phyloP scores from a whole-genome alignment of 1,284 basidiomycete genomes.

The Irpex sp. region DNA sequence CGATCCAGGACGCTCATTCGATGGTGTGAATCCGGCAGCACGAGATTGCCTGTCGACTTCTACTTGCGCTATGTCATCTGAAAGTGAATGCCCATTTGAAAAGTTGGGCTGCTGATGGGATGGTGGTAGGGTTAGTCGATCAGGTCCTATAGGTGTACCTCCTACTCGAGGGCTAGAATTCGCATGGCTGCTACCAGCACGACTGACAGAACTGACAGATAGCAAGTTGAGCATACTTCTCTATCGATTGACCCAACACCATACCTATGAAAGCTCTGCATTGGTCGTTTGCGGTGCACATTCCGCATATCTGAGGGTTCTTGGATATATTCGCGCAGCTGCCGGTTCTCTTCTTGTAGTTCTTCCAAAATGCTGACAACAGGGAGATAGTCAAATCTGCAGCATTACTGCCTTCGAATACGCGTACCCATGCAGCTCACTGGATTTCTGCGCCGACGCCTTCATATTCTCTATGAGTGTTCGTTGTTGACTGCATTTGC shows the following conservation, averaged over 20 bases:
- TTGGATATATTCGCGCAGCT: conserved; percentile 31
- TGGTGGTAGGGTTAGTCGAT: conserved; percentile 53
- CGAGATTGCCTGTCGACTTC: conserved; percentile 7
- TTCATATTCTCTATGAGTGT: conserved; percentile 41
- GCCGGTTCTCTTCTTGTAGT: conserved; percentile 45
- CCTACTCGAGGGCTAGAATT: conserved; percentile 54
- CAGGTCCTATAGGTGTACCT: conserved; percentile 44
- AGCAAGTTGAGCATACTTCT: not conserved
- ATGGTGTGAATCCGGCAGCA: not conserved
- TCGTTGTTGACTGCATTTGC: conserved; percentile 48
- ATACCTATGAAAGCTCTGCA: conserved; percentile 42
- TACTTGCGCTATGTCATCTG: conserved; percentile 18
- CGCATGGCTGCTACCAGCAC: conserved; percentile 29
- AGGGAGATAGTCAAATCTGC: not conserved
- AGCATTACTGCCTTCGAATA: not conserved
- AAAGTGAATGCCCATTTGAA: conserved; percentile 25
- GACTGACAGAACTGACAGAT: conserved; percentile 10
- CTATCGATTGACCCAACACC: conserved; percentile 9
- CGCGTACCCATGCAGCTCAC: conserved; percentile 49
- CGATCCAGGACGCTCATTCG: conserved; percentile 34
- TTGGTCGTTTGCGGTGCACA: conserved; percentile 59
- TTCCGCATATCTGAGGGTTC: conserved; percentile 38
- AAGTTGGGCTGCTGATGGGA: conserved; percentile 45
- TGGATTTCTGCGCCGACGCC: conserved; percentile 35
- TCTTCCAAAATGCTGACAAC: conserved; percentile 41